Base-by-base conservation (phyloP, 768 basidiomycete species). In the Coprinopsis marcescibilis region DNA sequence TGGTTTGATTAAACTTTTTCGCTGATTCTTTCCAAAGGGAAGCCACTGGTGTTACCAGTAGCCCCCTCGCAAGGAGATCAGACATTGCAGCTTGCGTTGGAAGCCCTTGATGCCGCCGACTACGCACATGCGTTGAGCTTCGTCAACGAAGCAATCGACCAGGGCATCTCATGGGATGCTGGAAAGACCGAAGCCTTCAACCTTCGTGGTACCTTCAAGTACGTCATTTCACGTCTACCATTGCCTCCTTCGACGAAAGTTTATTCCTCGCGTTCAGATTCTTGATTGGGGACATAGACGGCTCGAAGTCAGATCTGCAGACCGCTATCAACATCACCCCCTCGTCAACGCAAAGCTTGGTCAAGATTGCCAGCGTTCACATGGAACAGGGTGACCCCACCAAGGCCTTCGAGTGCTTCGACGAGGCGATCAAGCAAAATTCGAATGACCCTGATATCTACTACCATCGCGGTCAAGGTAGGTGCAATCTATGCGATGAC, bases 391-490 rank as follows among this genome's bases (percentile, higher is more conserved):
- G 85, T 32, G 79, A 92, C 52, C 76, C 88, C 11, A 67, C 72
- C 15, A 80, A 79, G 53, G 88, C 95, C 1, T 93, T 98, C 65
- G 80, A 85, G 49, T 89, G 86, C 61, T 98, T 97, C 61, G 93
- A 95, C 35, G 74, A 85, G 52, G 96, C 96, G 1, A 84, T 92
- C 60, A 72, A 75, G 55, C 77, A 86, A 55, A 83, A 98, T 57
- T 69, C 83, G 4, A 70, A 81, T 39, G 94, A 98, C 66, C 85
- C 95, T 0, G 95, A 98, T 65, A 91, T 96, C 47, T 98, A 90
- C 72, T 99, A 99, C 67, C 96, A 99, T 64, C 90, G 94, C 55
- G 96, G 95, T 36, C 96, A 99, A 73, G 89, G 89, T 88, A 40
- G 39, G 74, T 46, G 3, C 37, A 29, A 52, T 43, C 26, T 11